Base-by-base conservation (phyloP, 2,329 filamentous ascomycete genomes). In the Talaromyces piceae region DNA sequence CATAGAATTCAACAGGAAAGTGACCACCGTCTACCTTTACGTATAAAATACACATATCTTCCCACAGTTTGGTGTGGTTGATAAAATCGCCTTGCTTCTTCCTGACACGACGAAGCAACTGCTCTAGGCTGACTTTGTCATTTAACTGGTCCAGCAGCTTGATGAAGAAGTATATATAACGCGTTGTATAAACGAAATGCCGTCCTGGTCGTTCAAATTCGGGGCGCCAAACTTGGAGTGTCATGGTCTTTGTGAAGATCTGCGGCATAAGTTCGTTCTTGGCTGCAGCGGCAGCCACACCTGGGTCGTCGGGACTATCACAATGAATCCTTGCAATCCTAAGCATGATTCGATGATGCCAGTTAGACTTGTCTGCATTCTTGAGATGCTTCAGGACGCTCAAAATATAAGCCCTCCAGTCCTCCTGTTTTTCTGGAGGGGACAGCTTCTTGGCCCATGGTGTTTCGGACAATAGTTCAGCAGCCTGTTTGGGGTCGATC, bases 211-310 rank as follows among this genome's bases (percentile, higher is more conserved):
- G 76, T 65, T 96, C 91, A 44, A 87, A 83, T 58, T 95, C 91
- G 31, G 91, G 93, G 59, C 91, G 91, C 91, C 91, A 96, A 3
- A 96, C 89, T 63, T 94, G 91, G 67, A 95, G 84, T 1, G 87
- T 85, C 85, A 95, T 95, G 0, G 89, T 95, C 71, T 95, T 95
- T 33, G 91, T 95, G 58, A 95, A 91, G 49, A 95, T 85, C 39
- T 95, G 86, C 49, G 82, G 78, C 46, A 89, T 91, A 12, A 94
- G 80, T 50, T 91, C 87, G 62, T 84, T 80, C 59, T 90, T 91
- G 20, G 87, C 84, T 27, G 79, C 80, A 12, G 77, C 67, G 4
- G 77, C 77, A 9, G 77, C 74, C 57, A 74, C 60, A 31, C 28
- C 27, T n/a, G 76, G 67, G 47, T 75, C 73, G 45, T 73, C 72